Evolutionary conservation across 176 grass and related monocot genomes (phyloP), one percentile per base, ranked within the genome.

Genomic region (Eremochloa ophiuroides): DNA sequence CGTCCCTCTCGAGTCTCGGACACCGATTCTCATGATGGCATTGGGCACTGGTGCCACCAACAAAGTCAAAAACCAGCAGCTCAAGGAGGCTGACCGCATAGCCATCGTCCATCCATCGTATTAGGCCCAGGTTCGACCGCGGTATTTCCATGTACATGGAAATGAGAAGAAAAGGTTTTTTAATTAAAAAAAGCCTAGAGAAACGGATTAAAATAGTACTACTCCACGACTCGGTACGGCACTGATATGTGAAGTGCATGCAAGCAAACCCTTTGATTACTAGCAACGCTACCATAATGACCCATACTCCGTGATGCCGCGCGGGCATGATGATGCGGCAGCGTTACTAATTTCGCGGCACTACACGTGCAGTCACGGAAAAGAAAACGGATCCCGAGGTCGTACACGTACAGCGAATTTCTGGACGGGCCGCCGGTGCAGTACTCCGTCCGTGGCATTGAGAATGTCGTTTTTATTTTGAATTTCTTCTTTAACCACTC

Each of bases 61-160:
- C 59, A 35, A 94, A 92, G 89, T 92, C 93, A 94, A 94, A 94
- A 89, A 80, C 77, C 71, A 87, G 77, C 92, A 75, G 86, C 84
- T 82, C 80, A 82, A 75, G 51, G 59, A 16, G 43, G 73, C 80
- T 43, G 65, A 33, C 68, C 23, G 27, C 20, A 3, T 7, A 30
- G 10, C 14, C 63, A 60, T 50, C 16, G 46, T 4, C 42, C 41
- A 18, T 53, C 48, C 18, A n/a, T 53, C 50, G 4, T 77, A 84
- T 56, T 66, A 66, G 59, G n/a, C n/a, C n/a, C n/a, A n/a, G n/a
- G n/a, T n/a, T n/a, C n/a, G n/a, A n/a, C n/a, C n/a, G n/a, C n/a
- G n/a, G n/a, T n/a, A n/a, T n/a, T n/a, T n/a, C n/a, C n/a, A n/a
- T n/a, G n/a, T n/a, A n/a, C n/a, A n/a, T n/a, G n/a, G n/a, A n/a